Evolutionary conservation across 116 monocot genomes (phyloP).

Genomic region (Papilionanthe hybrid): DNA sequence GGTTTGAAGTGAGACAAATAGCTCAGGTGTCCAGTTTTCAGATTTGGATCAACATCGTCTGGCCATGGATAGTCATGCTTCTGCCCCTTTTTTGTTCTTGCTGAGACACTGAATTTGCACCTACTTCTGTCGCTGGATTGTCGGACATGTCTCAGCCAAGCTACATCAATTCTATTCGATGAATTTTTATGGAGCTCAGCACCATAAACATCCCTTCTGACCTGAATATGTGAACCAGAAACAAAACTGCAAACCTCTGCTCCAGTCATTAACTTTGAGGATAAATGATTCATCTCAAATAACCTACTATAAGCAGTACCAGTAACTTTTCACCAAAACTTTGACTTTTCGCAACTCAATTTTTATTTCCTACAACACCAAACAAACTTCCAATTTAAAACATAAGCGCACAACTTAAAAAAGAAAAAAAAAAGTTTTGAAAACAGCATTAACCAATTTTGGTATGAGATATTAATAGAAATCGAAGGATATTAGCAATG

Average conservation of each 20-base stretch:
- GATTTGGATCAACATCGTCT: conserved; percentile 62
- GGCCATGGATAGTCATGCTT: conserved; percentile 87
- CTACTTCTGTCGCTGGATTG: conserved; percentile 13
- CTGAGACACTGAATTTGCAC: conserved; percentile 20
- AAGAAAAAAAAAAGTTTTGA: neutral
- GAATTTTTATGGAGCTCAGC: conserved; percentile 8
- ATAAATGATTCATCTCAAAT: conserved; percentile 43
- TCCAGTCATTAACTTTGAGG: conserved; percentile 18
- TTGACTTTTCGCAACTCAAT: neutral
- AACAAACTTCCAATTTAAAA: neutral
- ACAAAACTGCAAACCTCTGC: conserved; percentile 39
- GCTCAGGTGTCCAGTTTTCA: conserved; percentile 55
- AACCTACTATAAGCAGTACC: neutral
- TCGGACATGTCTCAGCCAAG: conserved; percentile 25
- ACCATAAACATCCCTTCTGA: conserved; percentile 20
- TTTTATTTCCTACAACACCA: neutral
- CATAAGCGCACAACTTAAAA: neutral
- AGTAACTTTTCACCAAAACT: neutral
- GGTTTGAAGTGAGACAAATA: conserved; percentile 78
- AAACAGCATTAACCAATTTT: neutral
- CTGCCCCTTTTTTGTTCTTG: conserved; percentile 60
- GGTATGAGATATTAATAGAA: neutral
- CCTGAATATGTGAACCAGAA: conserved; percentile 41
- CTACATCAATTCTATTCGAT: conserved; percentile 16
- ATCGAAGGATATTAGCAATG: neutral